Base-by-base conservation (phyloP, 495 filamentous ascomycete genomes). In the Talaromyces thailandensis region DNA sequence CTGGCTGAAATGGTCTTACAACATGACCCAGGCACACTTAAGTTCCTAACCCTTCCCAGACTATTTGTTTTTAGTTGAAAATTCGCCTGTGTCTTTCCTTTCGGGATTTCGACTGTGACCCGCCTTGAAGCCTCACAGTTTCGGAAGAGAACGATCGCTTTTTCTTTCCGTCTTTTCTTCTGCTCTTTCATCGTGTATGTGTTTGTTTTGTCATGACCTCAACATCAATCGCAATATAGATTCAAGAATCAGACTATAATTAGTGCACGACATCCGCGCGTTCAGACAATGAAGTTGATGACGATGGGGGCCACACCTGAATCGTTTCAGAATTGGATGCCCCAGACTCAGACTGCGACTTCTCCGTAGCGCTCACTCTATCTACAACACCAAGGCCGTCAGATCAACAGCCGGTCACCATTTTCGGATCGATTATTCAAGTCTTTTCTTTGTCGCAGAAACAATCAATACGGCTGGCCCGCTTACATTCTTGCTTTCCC, bases 231-330 rank as follows among this genome's bases (percentile, higher is more conserved):
- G 43, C n/a, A 21, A 48, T 5, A 48, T 48, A 5, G 21, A 21
- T 21, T 9, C 43, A 48, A 43, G 37, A 32, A 8, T 4, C 37
- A 43, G 11, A 43, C 6, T n/a, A 43, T 32, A 32, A 32, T 12
- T 21, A 48, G 21, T 21, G 6, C 11, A 48, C n/a, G 16, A 18
- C 21, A 18, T 21, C n/a, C n/a, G 6, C n/a, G 43, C 43, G n/a
- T 48, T 57, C 57, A 59, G 32, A 40, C 21, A 59, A 45, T 59
- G 57, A 59, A 59, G 57, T 35, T 31, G 29, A 35, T 31, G 29
- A 35, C 24, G 1, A 61, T 61, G 59, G 59, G 59, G 59, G 43
- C 59, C 59, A 51, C 12, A 61, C 40, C 43, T 24, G 43, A 59
- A 61, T 25, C 43, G 40, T 61, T 50, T 61, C 59, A 61, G 59